Percentiles rank a stretch among this genome's conserved stretches.
These are phyloP conservation scores for Chamaenerion angustifolium DNA, from an alignment of 345 rosid species.

Conservation along the genomic window DNA sequence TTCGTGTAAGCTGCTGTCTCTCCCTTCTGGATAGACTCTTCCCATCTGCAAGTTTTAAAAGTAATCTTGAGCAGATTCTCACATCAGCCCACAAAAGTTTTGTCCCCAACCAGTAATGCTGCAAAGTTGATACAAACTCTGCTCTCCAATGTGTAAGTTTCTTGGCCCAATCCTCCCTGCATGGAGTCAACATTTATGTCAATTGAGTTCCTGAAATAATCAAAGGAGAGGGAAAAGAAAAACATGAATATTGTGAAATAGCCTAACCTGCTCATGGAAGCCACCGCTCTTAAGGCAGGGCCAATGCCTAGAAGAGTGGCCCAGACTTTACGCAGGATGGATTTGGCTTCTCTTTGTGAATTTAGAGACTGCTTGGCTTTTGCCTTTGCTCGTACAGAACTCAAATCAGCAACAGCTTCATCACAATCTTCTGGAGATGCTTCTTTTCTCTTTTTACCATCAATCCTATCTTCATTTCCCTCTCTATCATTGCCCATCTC, in stretches of 20 bases:
- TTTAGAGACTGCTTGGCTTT: slow-evolving; percentile 70
- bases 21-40: slow-evolving; percentile 91
- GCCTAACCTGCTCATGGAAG: slow-evolving; percentile 85
- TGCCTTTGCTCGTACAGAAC: slow-evolving; percentile 74
- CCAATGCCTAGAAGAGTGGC: slow-evolving; percentile 63
- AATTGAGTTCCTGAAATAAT: slow-evolving; percentile 6
- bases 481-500: slow-evolving; percentile 20
- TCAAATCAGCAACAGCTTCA: slow-evolving; percentile 86
- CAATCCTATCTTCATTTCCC: slow-evolving; percentile 22
- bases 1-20: slow-evolving; percentile 66
- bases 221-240: no score
- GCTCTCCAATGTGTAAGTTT: slow-evolving; percentile 79
- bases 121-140: slow-evolving; percentile 74
- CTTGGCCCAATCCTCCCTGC: slow-evolving; percentile 95
- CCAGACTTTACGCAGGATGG: slow-evolving; percentile 44
- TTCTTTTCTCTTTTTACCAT: slow-evolving; percentile 49
- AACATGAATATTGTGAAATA: background rate
- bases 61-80: slow-evolving; percentile 72
- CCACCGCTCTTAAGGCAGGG: slow-evolving; percentile 85
- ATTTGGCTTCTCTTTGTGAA: slow-evolving; percentile 33
- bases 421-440: slow-evolving; percentile 95
- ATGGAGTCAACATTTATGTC: slow-evolving; percentile 5
- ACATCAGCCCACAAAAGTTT: slow-evolving; percentile 87
- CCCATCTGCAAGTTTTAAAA: slow-evolving; percentile 77
- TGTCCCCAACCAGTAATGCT: slow-evolving; percentile 89